These are phyloP conservation scores for Aspergillus thermomutatus DNA, from an alignment of 2,329 filamentous ascomycete species.

Conservation along the genomic window DNA sequence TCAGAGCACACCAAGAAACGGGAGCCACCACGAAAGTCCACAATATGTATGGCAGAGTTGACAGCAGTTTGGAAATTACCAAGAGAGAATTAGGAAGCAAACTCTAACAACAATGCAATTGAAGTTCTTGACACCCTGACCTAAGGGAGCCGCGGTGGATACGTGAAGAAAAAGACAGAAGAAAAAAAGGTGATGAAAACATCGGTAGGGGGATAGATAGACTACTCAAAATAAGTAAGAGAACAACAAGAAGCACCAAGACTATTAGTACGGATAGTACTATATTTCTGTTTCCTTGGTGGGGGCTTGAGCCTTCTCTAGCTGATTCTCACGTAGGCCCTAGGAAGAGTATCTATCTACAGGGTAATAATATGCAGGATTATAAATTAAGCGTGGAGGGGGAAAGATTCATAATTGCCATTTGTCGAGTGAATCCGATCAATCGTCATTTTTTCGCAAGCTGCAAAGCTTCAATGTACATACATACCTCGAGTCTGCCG, in stretches of 20 bases:
- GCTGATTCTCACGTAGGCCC: background rate
- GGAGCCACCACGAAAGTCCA: constrained; percentile 1
- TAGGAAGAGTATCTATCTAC: background rate
- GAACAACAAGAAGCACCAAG: background rate
- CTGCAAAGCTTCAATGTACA: background rate
- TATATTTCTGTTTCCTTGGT: background rate
- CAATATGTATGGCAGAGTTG: background rate
- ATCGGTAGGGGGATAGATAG: background rate
- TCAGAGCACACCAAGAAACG: constrained; percentile 21
- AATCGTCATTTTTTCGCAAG: too few relatives aligned
- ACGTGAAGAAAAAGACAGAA: background rate
- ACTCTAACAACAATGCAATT: constrained; percentile 3
- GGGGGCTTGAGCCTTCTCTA: background rate
- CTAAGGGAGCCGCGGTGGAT: background rate
- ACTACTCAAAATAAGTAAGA: background rate
- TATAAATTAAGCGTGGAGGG: background rate
- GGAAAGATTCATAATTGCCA: background rate
- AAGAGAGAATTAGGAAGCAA: background rate
- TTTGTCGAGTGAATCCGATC: background rate
- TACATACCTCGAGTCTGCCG: background rate
- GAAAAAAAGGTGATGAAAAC: background rate
- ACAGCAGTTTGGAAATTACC: background rate
- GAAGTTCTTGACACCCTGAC: background rate
- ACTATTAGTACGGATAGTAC: background rate
- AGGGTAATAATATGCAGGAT: background rate